These are phyloP conservation scores for Centaurea solstitialis DNA, from an alignment of 129 eudicot genomes.

Conservation along the genomic window DNA sequence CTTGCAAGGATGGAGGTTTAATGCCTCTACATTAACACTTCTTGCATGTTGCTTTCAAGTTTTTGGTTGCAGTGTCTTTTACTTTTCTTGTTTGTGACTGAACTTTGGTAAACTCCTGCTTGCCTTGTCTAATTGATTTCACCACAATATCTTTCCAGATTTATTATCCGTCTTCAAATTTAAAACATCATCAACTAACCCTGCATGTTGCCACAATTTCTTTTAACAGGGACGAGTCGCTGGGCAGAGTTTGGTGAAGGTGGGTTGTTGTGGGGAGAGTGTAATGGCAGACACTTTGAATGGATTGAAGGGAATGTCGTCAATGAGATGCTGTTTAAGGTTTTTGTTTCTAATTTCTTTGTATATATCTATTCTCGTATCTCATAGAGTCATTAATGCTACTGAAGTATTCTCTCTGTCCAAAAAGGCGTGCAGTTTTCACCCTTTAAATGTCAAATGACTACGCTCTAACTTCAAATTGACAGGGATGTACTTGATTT, in stretches of 20 bases:
- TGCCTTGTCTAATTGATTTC: constrained; percentile 1
- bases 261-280: constrained; percentile 96
- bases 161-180: not conserved
- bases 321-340: constrained; percentile 66
- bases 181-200: constrained; percentile 1
- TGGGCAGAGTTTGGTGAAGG: constrained; percentile 99
- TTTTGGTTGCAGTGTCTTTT: not conserved
- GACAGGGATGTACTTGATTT: not conserved
- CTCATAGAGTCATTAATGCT: not conserved
- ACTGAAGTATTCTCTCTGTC: not conserved
- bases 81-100: not conserved
- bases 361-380: not conserved
- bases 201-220: constrained; percentile 11
- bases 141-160: constrained; percentile 1
- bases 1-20: not conserved
- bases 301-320: constrained; percentile 85
- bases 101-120: not conserved
- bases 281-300: constrained; percentile 77
- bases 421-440: not conserved
- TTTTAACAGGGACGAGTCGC: constrained; percentile 74
- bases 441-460: not conserved
- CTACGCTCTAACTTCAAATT: not conserved
- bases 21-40: not conserved
- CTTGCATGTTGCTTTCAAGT: not conserved
- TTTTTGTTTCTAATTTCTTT: constrained; percentile 20